These are phyloP conservation scores for Rhodotorula sp. DNA, from an alignment of 1,284 basidiomycete species.

Conservation along the genomic window DNA sequence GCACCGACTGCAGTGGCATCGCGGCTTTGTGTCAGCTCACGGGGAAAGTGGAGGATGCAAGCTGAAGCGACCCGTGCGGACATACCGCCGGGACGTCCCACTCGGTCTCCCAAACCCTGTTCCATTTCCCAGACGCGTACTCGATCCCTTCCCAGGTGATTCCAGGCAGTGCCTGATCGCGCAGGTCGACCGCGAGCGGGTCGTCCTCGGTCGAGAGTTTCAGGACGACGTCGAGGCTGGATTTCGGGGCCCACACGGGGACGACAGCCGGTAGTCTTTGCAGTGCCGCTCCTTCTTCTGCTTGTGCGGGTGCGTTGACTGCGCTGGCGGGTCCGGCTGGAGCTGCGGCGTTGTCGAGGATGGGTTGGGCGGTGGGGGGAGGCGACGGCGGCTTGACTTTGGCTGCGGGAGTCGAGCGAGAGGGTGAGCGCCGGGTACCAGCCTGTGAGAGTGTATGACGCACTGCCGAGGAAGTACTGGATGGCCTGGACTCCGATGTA, in stretches of 20 bases:
- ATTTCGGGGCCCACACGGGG: conserved; percentile 16
- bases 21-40: background rate
- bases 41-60: background rate
- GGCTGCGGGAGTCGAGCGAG: background rate
- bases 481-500: background rate
- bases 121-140: conserved; percentile 74
- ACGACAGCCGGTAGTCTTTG: background rate
- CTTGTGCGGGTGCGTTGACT: background rate
- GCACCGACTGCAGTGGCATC: conserved; percentile 59
- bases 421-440: background rate
- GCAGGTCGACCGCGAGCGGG: conserved; percentile 48
- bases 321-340: background rate
- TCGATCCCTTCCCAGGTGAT: conserved; percentile 79
- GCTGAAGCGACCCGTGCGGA: conserved; percentile 20
- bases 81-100: conserved; percentile 70
- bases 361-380: background rate
- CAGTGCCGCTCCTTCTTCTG: background rate
- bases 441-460: background rate
- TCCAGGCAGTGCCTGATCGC: conserved; percentile 59
- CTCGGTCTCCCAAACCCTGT: conserved; percentile 65
- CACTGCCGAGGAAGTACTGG: background rate
- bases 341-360: no score
- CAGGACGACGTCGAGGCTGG: conserved; percentile 29
- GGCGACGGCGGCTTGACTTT: background rate
- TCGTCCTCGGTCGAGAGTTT: conserved; percentile 57